phyloP scores from a whole-genome alignment of 169 alveolate species.

The Plasmodium cynomolgi region DNA sequence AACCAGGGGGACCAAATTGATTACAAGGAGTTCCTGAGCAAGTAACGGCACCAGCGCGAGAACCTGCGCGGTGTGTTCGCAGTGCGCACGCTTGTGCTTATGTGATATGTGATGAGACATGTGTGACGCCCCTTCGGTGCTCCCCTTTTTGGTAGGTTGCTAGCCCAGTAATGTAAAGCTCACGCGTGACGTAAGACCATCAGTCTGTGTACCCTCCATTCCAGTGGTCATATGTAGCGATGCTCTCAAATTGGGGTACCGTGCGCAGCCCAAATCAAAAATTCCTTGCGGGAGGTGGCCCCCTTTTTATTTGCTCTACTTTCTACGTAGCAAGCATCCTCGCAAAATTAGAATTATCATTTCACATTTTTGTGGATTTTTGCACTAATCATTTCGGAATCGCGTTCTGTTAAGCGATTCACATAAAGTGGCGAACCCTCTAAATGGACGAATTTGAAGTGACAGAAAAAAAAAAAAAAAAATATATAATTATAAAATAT shows the following conservation, averaged over 20 bases:
- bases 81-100: background rate
- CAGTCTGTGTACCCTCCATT: background rate
- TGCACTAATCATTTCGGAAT: background rate
- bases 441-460: background rate
- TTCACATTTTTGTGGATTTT: background rate
- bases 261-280: background rate
- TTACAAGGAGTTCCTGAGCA: conserved; percentile 55
- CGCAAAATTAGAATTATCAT: background rate
- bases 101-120: background rate
- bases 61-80: background rate
- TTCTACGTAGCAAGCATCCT: background rate
- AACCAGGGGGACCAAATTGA: conserved; percentile 2
- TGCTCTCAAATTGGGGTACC: background rate
- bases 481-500: background rate
- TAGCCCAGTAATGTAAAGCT: background rate
- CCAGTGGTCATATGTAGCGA: background rate
- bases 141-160: background rate
- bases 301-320: background rate
- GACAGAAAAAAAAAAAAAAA: background rate
- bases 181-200: background rate
- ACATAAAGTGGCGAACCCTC: background rate
- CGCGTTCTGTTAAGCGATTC: background rate
- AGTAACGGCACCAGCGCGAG: background rate
- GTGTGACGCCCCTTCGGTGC: background rate
- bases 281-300: background rate